These are phyloP conservation scores for Pyrenochaeta sp. DNA, from an alignment of 2,329 filamentous ascomycete genomes.

Conservation along the genomic window DNA sequence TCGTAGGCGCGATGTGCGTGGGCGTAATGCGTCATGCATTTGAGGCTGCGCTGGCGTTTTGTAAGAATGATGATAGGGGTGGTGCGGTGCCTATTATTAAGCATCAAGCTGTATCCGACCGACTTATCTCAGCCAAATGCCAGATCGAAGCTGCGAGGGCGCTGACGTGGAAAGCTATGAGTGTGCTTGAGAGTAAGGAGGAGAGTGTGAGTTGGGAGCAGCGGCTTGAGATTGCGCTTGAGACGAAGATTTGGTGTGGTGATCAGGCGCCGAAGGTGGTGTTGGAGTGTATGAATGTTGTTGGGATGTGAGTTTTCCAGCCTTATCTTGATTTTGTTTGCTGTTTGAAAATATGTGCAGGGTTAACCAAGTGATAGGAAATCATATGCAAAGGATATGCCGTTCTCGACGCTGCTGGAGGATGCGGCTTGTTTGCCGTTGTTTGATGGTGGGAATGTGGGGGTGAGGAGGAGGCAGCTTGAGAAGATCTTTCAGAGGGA, in stretches of 20 bases:
- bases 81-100: slow-evolving; percentile 57
- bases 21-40: slow-evolving; percentile 64
- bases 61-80: slow-evolving; percentile 57
- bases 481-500: slow-evolving; percentile 56
- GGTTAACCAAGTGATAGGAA: slow-evolving; percentile 18
- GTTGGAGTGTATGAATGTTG: slow-evolving; percentile 60
- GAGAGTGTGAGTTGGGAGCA: slow-evolving; percentile 48
- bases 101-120: slow-evolving; percentile 61
- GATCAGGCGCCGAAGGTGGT: slow-evolving; percentile 60
- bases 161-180: slow-evolving; percentile 62
- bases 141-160: slow-evolving; percentile 59
- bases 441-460: slow-evolving; percentile 65
- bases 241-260: slow-evolving; percentile 62
- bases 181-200: slow-evolving; percentile 53
- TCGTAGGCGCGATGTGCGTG: slow-evolving; percentile 64
- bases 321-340: slow-evolving; percentile 16
- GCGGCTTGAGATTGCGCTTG: slow-evolving; percentile 57
- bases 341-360: no score
- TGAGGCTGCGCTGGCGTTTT: slow-evolving; percentile 61
- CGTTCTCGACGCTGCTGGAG: slow-evolving; percentile 71
- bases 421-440: slow-evolving; percentile 95
- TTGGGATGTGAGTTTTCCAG: slow-evolving; percentile 58
- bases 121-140: slow-evolving; percentile 63
- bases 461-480: slow-evolving; percentile 59
- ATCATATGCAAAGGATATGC: slow-evolving; percentile 53